These are phyloP conservation scores for Cucurbita maxima DNA, from an alignment of 306 rosid genomes.

Conservation along the genomic window DNA sequence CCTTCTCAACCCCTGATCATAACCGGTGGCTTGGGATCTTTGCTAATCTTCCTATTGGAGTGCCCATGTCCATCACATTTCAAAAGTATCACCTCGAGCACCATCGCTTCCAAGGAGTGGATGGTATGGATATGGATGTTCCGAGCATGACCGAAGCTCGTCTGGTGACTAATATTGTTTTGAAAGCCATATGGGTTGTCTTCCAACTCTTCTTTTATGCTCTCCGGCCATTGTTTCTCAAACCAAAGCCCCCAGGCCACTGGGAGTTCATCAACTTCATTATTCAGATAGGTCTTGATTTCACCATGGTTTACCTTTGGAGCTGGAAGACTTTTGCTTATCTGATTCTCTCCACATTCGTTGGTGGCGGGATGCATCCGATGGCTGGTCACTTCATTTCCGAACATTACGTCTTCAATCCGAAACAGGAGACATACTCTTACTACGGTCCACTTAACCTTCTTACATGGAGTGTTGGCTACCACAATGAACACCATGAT, in stretches of 20 bases:
- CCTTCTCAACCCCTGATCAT: constrained; percentile 64
- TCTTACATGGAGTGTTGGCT: constrained; percentile 81
- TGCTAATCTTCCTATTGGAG: constrained; percentile 89
- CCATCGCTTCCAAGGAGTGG: constrained; percentile 89
- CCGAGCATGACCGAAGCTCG: constrained; percentile 63
- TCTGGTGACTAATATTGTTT: constrained; percentile 38
- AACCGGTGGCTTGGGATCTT: constrained; percentile 85
- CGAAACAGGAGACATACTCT: constrained; percentile 84
- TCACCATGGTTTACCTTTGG: constrained; percentile 47
- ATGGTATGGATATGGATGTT: constrained; percentile 81
- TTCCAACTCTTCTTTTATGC: constrained; percentile 88
- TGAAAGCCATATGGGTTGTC: constrained; percentile 63
- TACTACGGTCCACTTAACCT: constrained; percentile 83
- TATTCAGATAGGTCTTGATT: constrained; percentile 51
- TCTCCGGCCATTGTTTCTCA: constrained; percentile 62
- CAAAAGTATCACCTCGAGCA: constrained; percentile 93
- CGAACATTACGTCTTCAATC: constrained; percentile 77
- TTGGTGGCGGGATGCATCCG: constrained; percentile 97
- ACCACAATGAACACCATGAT: constrained; percentile 89
- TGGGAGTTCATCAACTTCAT: constrained; percentile 76
- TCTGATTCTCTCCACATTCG: constrained; percentile 66
- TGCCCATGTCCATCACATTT: constrained; percentile 89
- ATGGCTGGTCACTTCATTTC: constrained; percentile 99
- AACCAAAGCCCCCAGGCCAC: constrained; percentile 74
- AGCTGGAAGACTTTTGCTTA: constrained; percentile 71